phyloP scores from a whole-genome alignment of 169 alveolate species.

The Cryptosporidium ubiquitum region DNA sequence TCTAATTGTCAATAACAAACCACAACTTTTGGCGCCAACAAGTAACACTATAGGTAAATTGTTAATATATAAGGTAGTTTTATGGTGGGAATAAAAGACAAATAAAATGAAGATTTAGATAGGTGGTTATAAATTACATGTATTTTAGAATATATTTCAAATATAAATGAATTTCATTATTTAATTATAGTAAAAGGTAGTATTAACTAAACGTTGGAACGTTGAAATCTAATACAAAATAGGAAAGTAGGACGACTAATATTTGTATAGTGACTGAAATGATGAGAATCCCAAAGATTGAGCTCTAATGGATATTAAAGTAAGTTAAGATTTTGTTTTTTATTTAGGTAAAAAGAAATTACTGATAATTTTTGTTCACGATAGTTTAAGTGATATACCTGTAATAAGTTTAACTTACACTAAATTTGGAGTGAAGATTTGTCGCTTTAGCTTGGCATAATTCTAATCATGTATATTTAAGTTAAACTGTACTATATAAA shows the following conservation, averaged over 20 bases:
- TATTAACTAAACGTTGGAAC: conserved; percentile 1
- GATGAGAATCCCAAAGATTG: background rate
- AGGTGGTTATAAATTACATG: no score
- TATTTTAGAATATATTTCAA: background rate
- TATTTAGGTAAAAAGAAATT: background rate
- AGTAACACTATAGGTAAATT: no score
- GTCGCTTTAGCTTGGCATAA: conserved; percentile 33
- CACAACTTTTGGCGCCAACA: background rate
- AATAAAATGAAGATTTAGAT: background rate
- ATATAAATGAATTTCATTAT: no score
- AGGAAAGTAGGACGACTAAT: background rate
- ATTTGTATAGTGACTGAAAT: conserved; percentile 14
- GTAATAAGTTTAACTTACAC: conserved; percentile 6
- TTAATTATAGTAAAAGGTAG: background rate
- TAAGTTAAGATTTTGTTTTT: background rate
- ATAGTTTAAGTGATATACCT: background rate
- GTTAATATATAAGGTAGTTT: background rate
- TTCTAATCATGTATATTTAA: background rate
- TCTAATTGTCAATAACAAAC: conserved; percentile 21
- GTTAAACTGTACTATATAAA: no score
- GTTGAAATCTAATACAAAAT: conserved; percentile 21
- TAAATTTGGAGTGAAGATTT: conserved; percentile 12
- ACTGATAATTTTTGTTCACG: background rate
- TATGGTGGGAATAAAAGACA: background rate
- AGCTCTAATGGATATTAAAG: background rate